These are phyloP conservation scores for Kregervanrija pseudodelftensis DNA, from an alignment of 805 yeast species.

Conservation along the genomic window DNA sequence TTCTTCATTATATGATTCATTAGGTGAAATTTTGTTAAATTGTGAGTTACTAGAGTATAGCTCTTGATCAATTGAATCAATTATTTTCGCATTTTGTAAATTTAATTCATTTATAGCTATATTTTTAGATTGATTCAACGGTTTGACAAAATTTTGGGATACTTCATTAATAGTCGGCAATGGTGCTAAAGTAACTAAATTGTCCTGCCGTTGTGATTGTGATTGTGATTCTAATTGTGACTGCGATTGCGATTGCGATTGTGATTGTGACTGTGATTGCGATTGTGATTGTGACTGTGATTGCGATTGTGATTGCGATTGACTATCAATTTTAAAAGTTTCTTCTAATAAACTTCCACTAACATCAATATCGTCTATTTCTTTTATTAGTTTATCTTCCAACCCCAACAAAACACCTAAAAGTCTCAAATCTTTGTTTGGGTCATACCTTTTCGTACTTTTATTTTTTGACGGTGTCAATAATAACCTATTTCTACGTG, in stretches of 20 bases:
- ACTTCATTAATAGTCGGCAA: background rate
- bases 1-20: slow-evolving; percentile 7
- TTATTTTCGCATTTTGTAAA: background rate
- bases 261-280: slow-evolving; percentile 6
- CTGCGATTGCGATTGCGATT: slow-evolving; percentile 2
- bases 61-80: background rate
- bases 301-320: slow-evolving; percentile 4
- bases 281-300: slow-evolving; percentile 6
- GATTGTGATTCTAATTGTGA: slow-evolving; percentile 2
- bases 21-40: slow-evolving; percentile 7
- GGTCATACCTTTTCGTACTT: slow-evolving; percentile 23
- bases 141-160: background rate
- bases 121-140: background rate
- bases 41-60: background rate
- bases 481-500: slow-evolving; percentile 22
- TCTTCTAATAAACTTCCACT: background rate
- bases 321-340: background rate
- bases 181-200: background rate
- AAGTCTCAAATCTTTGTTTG: slow-evolving; percentile 23
- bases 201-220: slow-evolving; percentile 5
- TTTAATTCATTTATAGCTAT: slow-evolving; percentile 1
- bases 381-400: slow-evolving; percentile 16
- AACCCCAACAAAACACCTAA: slow-evolving; percentile 25
- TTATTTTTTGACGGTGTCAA: slow-evolving; percentile 23
- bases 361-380: background rate